Percentiles rank a stretch among this genome's conserved stretches.
Evolutionary conservation across 306 rosid genomes (phyloP).

Genomic region (Trifolium fragiferum): DNA sequence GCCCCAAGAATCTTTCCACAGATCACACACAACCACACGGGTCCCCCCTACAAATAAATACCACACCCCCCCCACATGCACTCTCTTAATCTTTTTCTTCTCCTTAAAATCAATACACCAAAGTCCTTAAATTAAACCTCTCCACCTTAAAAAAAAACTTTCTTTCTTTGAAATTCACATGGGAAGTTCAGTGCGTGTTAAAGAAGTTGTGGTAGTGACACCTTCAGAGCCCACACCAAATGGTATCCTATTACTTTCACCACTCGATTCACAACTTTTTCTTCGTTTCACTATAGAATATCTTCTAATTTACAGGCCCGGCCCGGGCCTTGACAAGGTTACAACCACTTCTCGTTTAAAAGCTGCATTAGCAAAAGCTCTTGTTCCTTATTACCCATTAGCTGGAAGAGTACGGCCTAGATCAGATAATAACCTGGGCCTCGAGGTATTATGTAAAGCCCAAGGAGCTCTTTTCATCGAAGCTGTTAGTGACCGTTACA

Average conservation of each 20-base stretch:
- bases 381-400: conserved; percentile 71
- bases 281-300: conserved; percentile 89
- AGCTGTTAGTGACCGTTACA: conserved; percentile 56
- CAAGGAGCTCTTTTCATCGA: conserved; percentile 82
- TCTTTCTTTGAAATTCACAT: conserved; percentile 36
- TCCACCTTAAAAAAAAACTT: background rate
- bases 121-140: background rate
- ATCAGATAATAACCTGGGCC: conserved; percentile 47
- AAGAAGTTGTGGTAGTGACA: conserved; percentile 58
- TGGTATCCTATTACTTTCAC: conserved; percentile 63
- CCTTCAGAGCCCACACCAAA: conserved; percentile 76
- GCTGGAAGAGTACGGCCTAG: conserved; percentile 68
- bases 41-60: conserved; percentile 37
- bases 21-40: conserved; percentile 44
- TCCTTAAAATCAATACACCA: background rate
- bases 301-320: conserved; percentile 60
- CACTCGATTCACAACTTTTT: conserved; percentile 87
- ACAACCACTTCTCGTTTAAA: conserved; percentile 48
- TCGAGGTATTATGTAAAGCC: conserved; percentile 69
- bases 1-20: conserved; percentile 76
- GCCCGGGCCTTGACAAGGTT: conserved; percentile 38
- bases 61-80: background rate
- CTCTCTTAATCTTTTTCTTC: background rate
- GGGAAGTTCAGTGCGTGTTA: conserved; percentile 64
- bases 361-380: conserved; percentile 64